phyloP scores from a whole-genome alignment of 805 yeast genomes.

The Schwanniomyces occidentalis region DNA sequence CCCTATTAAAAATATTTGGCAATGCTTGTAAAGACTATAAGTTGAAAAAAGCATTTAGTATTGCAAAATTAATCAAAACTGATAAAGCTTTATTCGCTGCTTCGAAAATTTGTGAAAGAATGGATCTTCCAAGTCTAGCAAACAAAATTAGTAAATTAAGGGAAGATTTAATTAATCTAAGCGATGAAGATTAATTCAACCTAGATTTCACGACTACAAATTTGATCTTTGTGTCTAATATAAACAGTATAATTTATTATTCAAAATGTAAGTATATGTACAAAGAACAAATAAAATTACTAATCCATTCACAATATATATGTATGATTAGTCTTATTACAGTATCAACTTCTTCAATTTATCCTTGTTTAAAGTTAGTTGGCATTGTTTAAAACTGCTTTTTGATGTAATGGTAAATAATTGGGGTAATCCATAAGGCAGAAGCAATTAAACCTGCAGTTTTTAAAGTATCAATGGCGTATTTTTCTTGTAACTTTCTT shows the following conservation, averaged over 20 bases:
- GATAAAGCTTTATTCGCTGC: slow-evolving; percentile 86
- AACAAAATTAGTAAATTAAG: slow-evolving; percentile 37
- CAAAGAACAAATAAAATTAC: no score
- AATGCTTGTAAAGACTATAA: slow-evolving; percentile 68
- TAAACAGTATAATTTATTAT: not conserved
- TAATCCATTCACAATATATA: no score
- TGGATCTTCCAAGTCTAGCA: slow-evolving; percentile 37
- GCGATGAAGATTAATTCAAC: slow-evolving; percentile 13
- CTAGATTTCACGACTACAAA: not conserved
- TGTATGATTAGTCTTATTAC: no score
- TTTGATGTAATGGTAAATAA: slow-evolving; percentile 53
- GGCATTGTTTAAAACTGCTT: slow-evolving; percentile 39
- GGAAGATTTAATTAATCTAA: slow-evolving; percentile 29
- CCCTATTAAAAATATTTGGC: slow-evolving; percentile 75
- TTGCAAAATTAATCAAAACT: slow-evolving; percentile 68
- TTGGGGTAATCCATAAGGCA: slow-evolving; percentile 61
- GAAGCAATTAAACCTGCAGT: slow-evolving; percentile 65
- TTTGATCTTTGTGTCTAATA: no score
- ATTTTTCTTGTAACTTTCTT: slow-evolving; percentile 64
- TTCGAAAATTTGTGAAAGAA: slow-evolving; percentile 75
- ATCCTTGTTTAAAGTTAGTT: no score
- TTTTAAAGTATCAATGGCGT: slow-evolving; percentile 57
- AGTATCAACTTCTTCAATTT: no score
- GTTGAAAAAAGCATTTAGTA: slow-evolving; percentile 62
- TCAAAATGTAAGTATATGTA: slow-evolving; percentile 1